Evolutionary conservation across 2,329 filamentous ascomycete genomes (phyloP).

Genomic region (Aspergillus chevalieri): DNA sequence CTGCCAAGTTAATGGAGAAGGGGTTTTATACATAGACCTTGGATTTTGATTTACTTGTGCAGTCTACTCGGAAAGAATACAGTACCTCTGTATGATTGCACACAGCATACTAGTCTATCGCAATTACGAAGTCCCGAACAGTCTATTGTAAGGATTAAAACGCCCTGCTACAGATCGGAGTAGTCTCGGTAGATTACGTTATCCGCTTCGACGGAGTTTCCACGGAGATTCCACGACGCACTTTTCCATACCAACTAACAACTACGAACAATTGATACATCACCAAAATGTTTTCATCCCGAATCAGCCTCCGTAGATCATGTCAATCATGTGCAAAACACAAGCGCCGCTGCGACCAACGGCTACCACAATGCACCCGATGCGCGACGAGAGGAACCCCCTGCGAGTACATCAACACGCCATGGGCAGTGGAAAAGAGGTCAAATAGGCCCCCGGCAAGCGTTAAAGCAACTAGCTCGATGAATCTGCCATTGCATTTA

Average conservation of each 20-base stretch:
- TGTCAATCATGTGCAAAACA: conserved; percentile 22
- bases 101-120: no score
- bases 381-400: conserved; percentile 14
- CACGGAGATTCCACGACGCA: no score
- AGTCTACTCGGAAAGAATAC: no score
- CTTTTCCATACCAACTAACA: no score
- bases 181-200: no score
- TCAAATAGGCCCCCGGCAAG: background rate
- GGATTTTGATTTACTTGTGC: no score
- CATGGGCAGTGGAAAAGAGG: conserved; percentile 7
- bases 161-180: no score
- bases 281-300: background rate
- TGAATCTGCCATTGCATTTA: conserved; percentile 10
- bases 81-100: no score
- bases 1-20: conserved; percentile 4
- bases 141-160: no score
- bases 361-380: conserved; percentile 18
- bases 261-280: background rate
- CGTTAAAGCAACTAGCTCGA: background rate
- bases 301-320: conserved; percentile 16
- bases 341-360: conserved; percentile 24
- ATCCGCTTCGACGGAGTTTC: no score
- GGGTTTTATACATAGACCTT: conserved; percentile 2
- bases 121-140: no score
- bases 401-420: conserved; percentile 22